phyloP scores from a whole-genome alignment of 2,329 filamentous ascomycete genomes.

The Calonectria pauciramosa region DNA sequence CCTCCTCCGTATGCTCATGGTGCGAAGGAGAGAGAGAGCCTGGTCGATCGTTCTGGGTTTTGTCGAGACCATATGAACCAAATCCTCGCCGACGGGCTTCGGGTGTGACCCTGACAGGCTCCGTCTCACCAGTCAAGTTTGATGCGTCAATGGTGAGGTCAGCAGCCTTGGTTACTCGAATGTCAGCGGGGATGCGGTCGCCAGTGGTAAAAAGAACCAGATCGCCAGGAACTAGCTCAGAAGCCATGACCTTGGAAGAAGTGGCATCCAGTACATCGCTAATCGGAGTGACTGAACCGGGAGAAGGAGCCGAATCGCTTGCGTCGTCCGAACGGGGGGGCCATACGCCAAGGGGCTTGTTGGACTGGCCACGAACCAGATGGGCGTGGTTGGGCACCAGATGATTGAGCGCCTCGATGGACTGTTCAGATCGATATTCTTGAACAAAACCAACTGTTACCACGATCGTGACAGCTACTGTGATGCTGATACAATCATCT shows the following conservation, averaged over 20 bases:
- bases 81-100: slow-evolving; percentile 63
- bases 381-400: slow-evolving; percentile 96
- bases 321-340: slow-evolving; percentile 60
- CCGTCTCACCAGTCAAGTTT: slow-evolving; percentile 96
- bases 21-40: slow-evolving; percentile 61
- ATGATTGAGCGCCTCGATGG: slow-evolving; percentile 92
- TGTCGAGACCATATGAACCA: slow-evolving; percentile 46
- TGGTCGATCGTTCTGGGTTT: slow-evolving; percentile 48
- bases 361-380: slow-evolving; percentile 77
- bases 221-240: slow-evolving; percentile 91
- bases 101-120: slow-evolving; percentile 85
- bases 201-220: slow-evolving; percentile 95
- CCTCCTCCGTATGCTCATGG: slow-evolving; percentile 72
- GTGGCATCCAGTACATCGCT: slow-evolving; percentile 77
- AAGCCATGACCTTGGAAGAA: slow-evolving; percentile 88
- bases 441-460: slow-evolving; percentile 97
- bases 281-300: slow-evolving; percentile 70
- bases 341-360: slow-evolving; percentile 58
- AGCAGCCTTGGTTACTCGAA: slow-evolving; percentile 90
- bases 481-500: slow-evolving; percentile 96
- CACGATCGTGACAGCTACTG: slow-evolving; percentile 95
- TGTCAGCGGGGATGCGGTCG: slow-evolving; percentile 95
- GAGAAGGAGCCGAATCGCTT: slow-evolving; percentile 57
- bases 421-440: slow-evolving; percentile 98
- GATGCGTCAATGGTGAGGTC: slow-evolving; percentile 97